Conservation (phyloP, 2,329 filamentous ascomycete species). For the Coniella lustricola region DNA sequence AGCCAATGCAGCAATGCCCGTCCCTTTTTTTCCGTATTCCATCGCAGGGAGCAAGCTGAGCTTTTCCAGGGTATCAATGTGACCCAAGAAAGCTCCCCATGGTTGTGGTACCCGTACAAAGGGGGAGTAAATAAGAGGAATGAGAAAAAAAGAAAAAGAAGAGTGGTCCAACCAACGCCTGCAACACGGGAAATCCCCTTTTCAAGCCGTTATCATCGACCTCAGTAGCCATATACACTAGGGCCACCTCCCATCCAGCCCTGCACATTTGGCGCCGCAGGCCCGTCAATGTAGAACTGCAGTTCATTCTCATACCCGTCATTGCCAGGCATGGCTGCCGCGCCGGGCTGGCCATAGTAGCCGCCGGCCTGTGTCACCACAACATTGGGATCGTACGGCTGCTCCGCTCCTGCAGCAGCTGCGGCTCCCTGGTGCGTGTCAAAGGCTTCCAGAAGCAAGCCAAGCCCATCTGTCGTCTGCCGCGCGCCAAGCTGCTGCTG, state of each 20-base stretch:
- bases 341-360: slow-evolving; percentile 18
- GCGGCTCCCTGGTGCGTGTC: slow-evolving; percentile 26
- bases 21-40: background rate
- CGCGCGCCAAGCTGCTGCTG: slow-evolving; percentile 18
- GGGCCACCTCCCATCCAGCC: slow-evolving; percentile 19
- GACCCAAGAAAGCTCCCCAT: background rate
- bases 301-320: slow-evolving; percentile 27
- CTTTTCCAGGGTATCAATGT: background rate
- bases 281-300: slow-evolving; percentile 24
- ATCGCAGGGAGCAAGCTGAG: background rate
- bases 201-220: slow-evolving; percentile 1
- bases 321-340: slow-evolving; percentile 19
- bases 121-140: background rate
- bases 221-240: slow-evolving; percentile 22
- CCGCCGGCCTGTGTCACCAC: slow-evolving; percentile 10
- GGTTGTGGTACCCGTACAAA: background rate
- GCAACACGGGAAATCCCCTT: too few species aligned
- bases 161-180: background rate
- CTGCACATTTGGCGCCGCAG: slow-evolving; percentile 16
- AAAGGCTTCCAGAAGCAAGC: slow-evolving; percentile 35
- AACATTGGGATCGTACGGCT: slow-evolving; percentile 12
- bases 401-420: slow-evolving; percentile 7
- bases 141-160: too few species aligned
- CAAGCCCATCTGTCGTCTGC: slow-evolving; percentile 28
- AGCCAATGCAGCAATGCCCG: too few species aligned